A percentile compares a stretch with the other conserved stretches of the same genome.
These are phyloP conservation scores for Ganoderma sinense DNA, from an alignment of 1,284 basidiomycete genomes.

Conservation along the genomic window DNA sequence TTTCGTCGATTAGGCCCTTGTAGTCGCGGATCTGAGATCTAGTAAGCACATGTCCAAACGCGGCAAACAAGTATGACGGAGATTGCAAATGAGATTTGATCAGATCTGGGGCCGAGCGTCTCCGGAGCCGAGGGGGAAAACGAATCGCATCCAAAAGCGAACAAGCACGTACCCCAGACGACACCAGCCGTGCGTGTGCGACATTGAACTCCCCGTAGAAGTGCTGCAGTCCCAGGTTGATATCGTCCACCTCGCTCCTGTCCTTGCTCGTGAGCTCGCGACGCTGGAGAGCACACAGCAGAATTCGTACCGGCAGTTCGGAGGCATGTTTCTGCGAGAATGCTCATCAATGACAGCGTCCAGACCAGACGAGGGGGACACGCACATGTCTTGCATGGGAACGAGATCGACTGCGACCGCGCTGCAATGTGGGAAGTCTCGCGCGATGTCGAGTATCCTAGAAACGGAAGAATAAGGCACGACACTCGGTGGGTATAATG, in stretches of 20 bases:
- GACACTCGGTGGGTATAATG: slow-evolving; percentile 10
- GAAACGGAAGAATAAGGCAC: slow-evolving; percentile 13
- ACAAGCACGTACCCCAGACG: slow-evolving; percentile 65
- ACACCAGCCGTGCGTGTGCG: slow-evolving; percentile 72
- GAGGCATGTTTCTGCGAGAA: slow-evolving; percentile 61
- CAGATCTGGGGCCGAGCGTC: slow-evolving; percentile 19
- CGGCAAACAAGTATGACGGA: slow-evolving; percentile 30
- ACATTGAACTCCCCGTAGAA: slow-evolving; percentile 80
- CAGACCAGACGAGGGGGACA: slow-evolving; percentile 15
- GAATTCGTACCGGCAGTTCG: slow-evolving; percentile 66
- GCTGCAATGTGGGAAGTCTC: slow-evolving; percentile 72
- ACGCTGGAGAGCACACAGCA: slow-evolving; percentile 10
- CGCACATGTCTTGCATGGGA: slow-evolving; percentile 75
- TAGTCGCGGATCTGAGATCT: slow-evolving; percentile 71
- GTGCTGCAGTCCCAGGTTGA: slow-evolving; percentile 83
- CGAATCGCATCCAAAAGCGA: slow-evolving; percentile 17
- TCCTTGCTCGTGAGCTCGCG: slow-evolving; percentile 13
- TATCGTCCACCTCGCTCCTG: slow-evolving; percentile 83
- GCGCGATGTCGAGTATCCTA: slow-evolving; percentile 79
- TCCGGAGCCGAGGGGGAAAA: slow-evolving; percentile 21
- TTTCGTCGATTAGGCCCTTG: slow-evolving; percentile 68
- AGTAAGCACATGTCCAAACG: slow-evolving; percentile 27
- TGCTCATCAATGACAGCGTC: slow-evolving; percentile 12
- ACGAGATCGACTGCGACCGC: slow-evolving; percentile 80
- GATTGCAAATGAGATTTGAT: slow-evolving; percentile 33